phyloP scores from a whole-genome alignment of 805 yeast genomes.

The Starmerella lactis-condensi region DNA sequence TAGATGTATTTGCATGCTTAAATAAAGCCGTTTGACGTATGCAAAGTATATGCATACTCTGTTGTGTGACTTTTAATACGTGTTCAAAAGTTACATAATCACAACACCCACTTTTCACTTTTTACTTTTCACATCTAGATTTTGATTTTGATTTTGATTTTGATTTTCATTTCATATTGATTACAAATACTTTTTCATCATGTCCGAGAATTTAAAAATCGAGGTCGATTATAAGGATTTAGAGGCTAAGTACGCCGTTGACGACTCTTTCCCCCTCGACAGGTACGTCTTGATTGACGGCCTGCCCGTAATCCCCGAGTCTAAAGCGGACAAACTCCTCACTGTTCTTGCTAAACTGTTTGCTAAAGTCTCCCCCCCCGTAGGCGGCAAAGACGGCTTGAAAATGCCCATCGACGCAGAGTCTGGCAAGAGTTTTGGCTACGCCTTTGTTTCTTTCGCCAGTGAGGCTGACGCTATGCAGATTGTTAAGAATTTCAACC shows the following conservation, averaged over 20 bases:
- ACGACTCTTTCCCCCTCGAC: conserved; percentile 46
- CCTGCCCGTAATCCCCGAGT: conserved; percentile 83
- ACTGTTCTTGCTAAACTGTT: conserved; percentile 75
- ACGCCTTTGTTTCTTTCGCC: conserved; percentile 61
- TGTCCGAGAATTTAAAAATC: too few species aligned
- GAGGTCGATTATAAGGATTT: conserved; percentile 60
- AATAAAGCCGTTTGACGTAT: too few species aligned
- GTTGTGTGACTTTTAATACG: too few species aligned
- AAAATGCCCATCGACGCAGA: conserved; percentile 49
- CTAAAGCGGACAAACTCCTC: conserved; percentile 63
- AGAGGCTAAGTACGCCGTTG: conserved; percentile 53
- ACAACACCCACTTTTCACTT: too few species aligned
- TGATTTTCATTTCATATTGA: too few species aligned
- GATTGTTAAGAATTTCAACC: conserved; percentile 64
- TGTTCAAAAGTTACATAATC: too few species aligned
- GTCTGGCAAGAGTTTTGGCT: conserved; percentile 66
- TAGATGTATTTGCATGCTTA: too few species aligned
- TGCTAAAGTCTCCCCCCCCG: conserved; percentile 55
- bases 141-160: too few species aligned
- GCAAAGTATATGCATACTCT: too few species aligned
- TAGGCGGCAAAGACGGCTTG: conserved; percentile 35
- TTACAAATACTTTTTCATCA: too few species aligned
- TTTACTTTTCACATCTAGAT: too few species aligned
- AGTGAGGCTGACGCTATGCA: conserved; percentile 47
- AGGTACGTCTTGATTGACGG: conserved; percentile 79